A percentile compares a stretch with the other conserved stretches of the same genome.
These are phyloP conservation scores for Hansenula anomala DNA, from an alignment of 1,139 yeast species.

Conservation along the genomic window DNA sequence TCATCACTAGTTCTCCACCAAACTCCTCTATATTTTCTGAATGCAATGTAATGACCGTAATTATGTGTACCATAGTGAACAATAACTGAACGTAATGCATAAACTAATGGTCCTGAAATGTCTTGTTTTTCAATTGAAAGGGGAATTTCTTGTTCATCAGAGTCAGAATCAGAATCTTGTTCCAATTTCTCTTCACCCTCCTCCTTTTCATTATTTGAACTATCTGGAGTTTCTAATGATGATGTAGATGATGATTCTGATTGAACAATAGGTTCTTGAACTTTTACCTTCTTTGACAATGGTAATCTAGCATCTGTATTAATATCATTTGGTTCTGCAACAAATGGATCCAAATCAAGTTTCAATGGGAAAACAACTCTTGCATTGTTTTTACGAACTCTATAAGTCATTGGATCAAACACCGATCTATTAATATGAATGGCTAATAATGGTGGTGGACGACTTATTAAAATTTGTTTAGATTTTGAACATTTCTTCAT, in stretches of 20 bases:
- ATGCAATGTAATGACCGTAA: conserved; percentile 92
- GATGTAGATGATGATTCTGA: conserved; percentile 3
- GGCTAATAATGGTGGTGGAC: conserved; percentile 82
- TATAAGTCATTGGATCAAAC: conserved; percentile 81
- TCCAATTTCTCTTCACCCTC: conserved; percentile 15
- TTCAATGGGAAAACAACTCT: conserved; percentile 70
- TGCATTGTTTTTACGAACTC: conserved; percentile 79
- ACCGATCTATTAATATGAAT: conserved; percentile 90
- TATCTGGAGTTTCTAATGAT: not conserved
- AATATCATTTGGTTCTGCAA: conserved; percentile 64
- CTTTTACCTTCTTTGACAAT: conserved; percentile 46
- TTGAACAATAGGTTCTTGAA: conserved; percentile 8
- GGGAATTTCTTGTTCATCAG: conserved; percentile 10
- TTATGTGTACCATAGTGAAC: conserved; percentile 93
- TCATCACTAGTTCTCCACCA: conserved; percentile 98
- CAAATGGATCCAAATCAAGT: conserved; percentile 63
- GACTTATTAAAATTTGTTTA: conserved; percentile 71
- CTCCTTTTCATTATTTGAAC: conserved; percentile 10
- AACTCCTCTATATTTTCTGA: conserved; percentile 68
- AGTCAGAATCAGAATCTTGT: conserved; percentile 6
- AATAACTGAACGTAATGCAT: conserved; percentile 76
- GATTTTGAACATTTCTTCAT: conserved; percentile 73
- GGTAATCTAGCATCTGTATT: conserved; percentile 77
- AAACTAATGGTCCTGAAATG: conserved; percentile 40
- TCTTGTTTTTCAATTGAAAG: conserved; percentile 18